Conservation (phyloP, 371 early-diverging fungal genomes). For the Mortierella sp. region DNA sequence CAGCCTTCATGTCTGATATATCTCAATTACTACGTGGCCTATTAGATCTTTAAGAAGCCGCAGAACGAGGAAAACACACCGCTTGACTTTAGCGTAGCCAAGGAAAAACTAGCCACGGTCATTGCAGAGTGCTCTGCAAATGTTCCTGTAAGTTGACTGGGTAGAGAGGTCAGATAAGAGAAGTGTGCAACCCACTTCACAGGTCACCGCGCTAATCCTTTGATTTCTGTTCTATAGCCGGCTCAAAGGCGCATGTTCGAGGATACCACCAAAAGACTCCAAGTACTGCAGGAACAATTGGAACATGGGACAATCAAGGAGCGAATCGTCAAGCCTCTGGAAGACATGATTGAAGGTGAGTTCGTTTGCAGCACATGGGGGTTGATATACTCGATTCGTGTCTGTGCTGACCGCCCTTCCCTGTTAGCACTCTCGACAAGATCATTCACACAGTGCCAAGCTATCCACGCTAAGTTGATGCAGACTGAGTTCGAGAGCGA, state of each 20-base stretch:
- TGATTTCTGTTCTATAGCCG: constrained; percentile 48
- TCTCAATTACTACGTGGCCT: no score
- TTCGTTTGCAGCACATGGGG: no score
- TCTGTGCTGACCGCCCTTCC: no score
- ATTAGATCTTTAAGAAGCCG: constrained; percentile 53
- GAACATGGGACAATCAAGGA: constrained; percentile 59
- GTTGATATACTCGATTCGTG: no score
- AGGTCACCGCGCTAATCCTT: no score
- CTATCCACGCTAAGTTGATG: constrained; percentile 71
- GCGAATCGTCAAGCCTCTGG: constrained; percentile 57
- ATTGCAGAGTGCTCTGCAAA: constrained; percentile 38
- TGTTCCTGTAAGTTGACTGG: constrained; percentile 33
- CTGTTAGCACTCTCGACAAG: constrained; percentile 29
- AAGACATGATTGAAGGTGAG: constrained; percentile 51
- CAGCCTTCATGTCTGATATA: no score
- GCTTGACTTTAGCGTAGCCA: constrained; percentile 40
- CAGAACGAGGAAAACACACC: constrained; percentile 16
- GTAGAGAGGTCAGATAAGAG: no score
- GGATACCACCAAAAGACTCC: constrained; percentile 68
- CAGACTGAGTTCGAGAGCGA: constrained; percentile 69
- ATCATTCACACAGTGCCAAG: constrained; percentile 57
- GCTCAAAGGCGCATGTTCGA: constrained; percentile 68
- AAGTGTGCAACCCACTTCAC: no score
- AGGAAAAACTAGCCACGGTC: constrained; percentile 23
- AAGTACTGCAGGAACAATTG: constrained; percentile 63